Conservation (phyloP, 2,329 filamentous ascomycete species). For the Xylariaceae sp. region DNA sequence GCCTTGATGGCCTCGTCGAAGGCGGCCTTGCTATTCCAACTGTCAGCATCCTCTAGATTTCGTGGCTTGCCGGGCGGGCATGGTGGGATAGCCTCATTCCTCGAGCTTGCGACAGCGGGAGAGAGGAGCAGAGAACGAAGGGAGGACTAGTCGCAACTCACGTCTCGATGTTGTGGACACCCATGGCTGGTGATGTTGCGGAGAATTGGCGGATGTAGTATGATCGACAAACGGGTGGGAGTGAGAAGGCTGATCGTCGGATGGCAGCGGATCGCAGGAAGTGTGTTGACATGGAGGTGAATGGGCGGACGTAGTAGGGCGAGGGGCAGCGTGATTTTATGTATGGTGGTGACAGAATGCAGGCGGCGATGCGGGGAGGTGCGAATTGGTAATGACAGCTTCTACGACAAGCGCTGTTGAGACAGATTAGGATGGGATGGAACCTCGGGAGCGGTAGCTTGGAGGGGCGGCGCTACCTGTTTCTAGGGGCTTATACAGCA, state of each 20-base stretch:
- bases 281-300: conserved; percentile 17
- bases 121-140: neutral
- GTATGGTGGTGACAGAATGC: neutral
- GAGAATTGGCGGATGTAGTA: conserved; percentile 33
- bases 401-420: neutral
- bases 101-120: neutral
- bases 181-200: conserved; percentile 39
- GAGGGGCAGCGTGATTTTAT: conserved; percentile 20
- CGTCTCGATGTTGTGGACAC: conserved; percentile 38
- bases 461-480: too few relatives aligned
- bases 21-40: conserved; percentile 23
- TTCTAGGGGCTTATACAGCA: too few relatives aligned
- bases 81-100: too few relatives aligned
- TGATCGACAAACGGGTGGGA: conserved; percentile 14
- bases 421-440: too few relatives aligned
- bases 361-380: neutral
- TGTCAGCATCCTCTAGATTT: conserved; percentile 9
- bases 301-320: neutral
- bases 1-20: conserved; percentile 28
- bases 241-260: conserved; percentile 18
- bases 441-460: too few relatives aligned
- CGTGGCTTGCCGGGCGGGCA: too few relatives aligned
- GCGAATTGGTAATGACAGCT: conserved; percentile 5
- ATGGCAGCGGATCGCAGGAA: conserved; percentile 14
- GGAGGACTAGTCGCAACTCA: conserved; percentile 23